Conservation (phyloP, 768 basidiomycete species). For the Krasilnikovozyma curviuscula region DNA sequence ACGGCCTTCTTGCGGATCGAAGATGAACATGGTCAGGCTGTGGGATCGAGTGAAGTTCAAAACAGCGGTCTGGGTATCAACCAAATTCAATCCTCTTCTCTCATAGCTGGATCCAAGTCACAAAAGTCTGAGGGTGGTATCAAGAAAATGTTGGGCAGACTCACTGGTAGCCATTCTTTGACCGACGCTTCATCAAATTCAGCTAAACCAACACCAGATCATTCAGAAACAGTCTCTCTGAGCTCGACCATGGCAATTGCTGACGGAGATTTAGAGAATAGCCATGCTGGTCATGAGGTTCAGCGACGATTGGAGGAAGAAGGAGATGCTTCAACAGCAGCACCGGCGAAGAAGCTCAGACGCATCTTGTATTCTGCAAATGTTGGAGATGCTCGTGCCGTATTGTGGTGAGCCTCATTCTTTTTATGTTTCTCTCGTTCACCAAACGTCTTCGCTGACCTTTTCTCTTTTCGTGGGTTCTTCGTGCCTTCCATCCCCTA, state of each 20-base stretch:
- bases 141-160: background rate
- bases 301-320: background rate
- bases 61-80: no score
- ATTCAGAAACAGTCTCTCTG: background rate
- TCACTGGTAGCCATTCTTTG: background rate
- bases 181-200: background rate
- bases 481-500: conserved; percentile 8
- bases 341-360: conserved; percentile 39
- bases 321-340: conserved; percentile 19
- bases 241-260: background rate
- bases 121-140: no score
- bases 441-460: background rate
- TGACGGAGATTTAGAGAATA: background rate
- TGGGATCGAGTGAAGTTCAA: no score
- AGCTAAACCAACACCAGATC: background rate
- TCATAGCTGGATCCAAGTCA: no score
- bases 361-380: conserved; percentile 92
- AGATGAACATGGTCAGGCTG: conserved; percentile 41
- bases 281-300: background rate
- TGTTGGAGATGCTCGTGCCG: conserved; percentile 87
- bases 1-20: conserved; percentile 88
- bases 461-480: background rate
- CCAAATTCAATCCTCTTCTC: no score
- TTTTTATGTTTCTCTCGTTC: background rate
- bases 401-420: conserved; percentile 41